Evolutionary conservation across 768 basidiomycete genomes (phyloP).

Genomic region (Trametes gibbosa): DNA sequence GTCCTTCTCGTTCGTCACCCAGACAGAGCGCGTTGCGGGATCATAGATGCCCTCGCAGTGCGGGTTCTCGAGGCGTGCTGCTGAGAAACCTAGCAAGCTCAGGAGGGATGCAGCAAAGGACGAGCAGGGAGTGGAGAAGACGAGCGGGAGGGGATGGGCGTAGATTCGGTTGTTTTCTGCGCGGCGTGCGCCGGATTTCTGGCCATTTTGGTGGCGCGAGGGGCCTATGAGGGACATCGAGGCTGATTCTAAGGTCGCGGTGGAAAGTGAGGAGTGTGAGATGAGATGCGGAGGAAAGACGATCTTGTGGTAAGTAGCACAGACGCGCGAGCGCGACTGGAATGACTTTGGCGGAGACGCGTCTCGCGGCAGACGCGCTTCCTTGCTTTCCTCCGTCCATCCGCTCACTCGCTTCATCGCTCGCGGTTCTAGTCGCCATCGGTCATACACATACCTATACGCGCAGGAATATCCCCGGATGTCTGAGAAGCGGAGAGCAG

Average conservation of each 20-base stretch:
- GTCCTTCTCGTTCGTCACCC: constrained; percentile 67
- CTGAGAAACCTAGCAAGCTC: constrained; percentile 47
- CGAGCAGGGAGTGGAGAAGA: constrained; percentile 35
- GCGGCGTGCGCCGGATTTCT: constrained; percentile 53
- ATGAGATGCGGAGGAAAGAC: too few species aligned
- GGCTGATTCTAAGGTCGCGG: not conserved
- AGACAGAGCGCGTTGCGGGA: constrained; percentile 77
- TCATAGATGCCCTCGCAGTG: constrained; percentile 80
- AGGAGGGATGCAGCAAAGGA: constrained; percentile 33
- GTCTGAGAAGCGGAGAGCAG: constrained; percentile 71
- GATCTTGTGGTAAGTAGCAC: not conserved
- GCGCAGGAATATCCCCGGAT: constrained; percentile 26
- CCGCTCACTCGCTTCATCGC: too few species aligned
- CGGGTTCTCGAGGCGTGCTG: constrained; percentile 63
- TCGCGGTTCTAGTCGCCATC: too few species aligned
- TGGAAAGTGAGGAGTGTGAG: not conserved
- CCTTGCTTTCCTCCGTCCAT: not conserved
- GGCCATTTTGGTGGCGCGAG: constrained; percentile 16
- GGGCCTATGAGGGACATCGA: constrained; percentile 51
- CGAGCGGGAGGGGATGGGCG: constrained; percentile 64
- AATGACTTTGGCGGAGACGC: constrained; percentile 9
- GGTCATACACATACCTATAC: not conserved
- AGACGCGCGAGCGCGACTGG: constrained; percentile 5
- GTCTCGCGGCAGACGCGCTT: constrained; percentile 3
- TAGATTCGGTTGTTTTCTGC: constrained; percentile 69